Base-by-base conservation (phyloP, 768 basidiomycete species). In the Pleurotus salmoneostramineus region DNA sequence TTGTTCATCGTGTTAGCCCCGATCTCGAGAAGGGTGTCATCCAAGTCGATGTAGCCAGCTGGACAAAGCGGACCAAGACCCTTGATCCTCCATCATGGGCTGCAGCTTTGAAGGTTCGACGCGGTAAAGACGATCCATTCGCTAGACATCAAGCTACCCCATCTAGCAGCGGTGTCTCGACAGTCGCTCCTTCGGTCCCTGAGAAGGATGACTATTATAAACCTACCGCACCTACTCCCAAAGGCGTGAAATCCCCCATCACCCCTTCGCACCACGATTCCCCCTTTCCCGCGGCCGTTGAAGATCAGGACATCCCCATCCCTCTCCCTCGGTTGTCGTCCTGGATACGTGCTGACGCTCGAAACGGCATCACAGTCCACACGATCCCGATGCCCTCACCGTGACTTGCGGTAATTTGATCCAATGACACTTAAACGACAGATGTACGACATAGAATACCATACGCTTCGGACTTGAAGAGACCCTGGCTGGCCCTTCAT, bases 61-160 rank as follows among this genome's bases (percentile, higher is more conserved):
- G 17, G 40, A 55, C 15, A 8, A 43, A n/a, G 31, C 52, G 35
- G 15, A 35, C 35, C n/a, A 31, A 37, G 36, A 55, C 52, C 27
- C 52, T 55, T 31, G 52, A 55, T 43, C 52, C 52, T 27, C 52
- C 52, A 1, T 73, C 74, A 5, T 87, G 84, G 85, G 82, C 82
- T 15, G 69, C 73, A 58, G 61, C 64, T n/a, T 64, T 65, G 6
- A 65, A 65, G 17, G 67, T 77, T 46, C 79, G 80, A 43, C 83
- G 87, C 37, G 87, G 86, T 2, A 68, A 83, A 11, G 86, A 87
- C 61, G 62, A 63, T 4, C 87, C 87, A 1, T 88, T 87, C 63
- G 60, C 64, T 36, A 43, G 21, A 12, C 51, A 43, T 60, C 63
- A 71, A 56, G 54, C 62, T 62, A 46, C 66, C 58, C 35, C 64